Conservation (phyloP, 2,329 filamentous ascomycete genomes). For the Fusarium armeniacum region DNA sequence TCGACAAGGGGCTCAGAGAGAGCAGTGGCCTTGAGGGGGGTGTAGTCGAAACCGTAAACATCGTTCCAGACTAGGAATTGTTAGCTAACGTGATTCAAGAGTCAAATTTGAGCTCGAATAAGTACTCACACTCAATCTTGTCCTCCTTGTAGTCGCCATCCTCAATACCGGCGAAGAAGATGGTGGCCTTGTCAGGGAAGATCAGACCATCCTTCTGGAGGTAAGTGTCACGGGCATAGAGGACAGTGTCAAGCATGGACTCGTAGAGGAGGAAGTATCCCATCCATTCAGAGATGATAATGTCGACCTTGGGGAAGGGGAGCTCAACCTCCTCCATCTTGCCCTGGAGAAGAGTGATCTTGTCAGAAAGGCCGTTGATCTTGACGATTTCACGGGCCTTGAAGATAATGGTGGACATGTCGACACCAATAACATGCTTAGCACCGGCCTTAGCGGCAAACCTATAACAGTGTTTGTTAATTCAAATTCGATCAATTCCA, state of each 20-base stretch:
- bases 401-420: constrained; percentile 99
- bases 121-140: constrained; percentile 93
- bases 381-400: constrained; percentile 97
- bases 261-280: constrained; percentile 99
- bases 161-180: constrained; percentile 96
- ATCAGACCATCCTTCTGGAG: constrained; percentile 89
- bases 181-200: constrained; percentile 98
- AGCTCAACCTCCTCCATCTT: constrained; percentile 99
- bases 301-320: constrained; percentile 95
- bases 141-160: constrained; percentile 99
- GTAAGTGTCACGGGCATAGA: constrained; percentile 96
- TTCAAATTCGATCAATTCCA: constrained; percentile 12
- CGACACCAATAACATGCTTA: constrained; percentile 98
- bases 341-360: constrained; percentile 97
- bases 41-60: constrained; percentile 98
- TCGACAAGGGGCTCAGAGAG: constrained; percentile 97
- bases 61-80: constrained; percentile 90
- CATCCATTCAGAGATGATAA: constrained; percentile 99
- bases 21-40: constrained; percentile 91
- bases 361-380: constrained; percentile 90
- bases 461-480: constrained; percentile 65
- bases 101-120: background rate
- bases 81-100: background rate
- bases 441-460: constrained; percentile 96
- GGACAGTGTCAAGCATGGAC: constrained; percentile 97